Conservation (phyloP, 2,329 filamentous ascomycete genomes). For the Fusarium sp. region DNA sequence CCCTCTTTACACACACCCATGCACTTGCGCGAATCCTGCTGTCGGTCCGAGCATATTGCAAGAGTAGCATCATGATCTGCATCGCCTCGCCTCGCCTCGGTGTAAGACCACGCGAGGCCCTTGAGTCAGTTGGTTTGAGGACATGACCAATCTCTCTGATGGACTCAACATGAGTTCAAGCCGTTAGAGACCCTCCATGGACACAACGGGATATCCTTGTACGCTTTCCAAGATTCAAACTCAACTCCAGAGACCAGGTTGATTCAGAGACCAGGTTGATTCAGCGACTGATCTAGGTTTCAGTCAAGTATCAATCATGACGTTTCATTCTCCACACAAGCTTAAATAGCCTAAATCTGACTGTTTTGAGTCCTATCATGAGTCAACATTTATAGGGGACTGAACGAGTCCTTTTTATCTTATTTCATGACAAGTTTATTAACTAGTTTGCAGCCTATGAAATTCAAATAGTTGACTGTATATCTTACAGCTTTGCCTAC, state of each 20-base stretch:
- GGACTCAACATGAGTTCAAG: background rate
- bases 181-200: background rate
- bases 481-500: too few species aligned
- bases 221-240: background rate
- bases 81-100: conserved; percentile 4
- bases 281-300: conserved; percentile 11
- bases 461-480: too few species aligned
- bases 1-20: conserved; percentile 10
- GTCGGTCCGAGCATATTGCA: conserved; percentile 15
- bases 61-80: conserved; percentile 20
- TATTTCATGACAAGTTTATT: too few species aligned
- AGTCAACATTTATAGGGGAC: too few species aligned
- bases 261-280: conserved; percentile 24
- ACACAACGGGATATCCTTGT: background rate
- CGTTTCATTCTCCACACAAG: conserved; percentile 19
- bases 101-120: conserved; percentile 6
- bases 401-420: too few species aligned
- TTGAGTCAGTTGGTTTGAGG: background rate
- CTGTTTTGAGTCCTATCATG: background rate
- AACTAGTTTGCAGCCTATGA: too few species aligned
- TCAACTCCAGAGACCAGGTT: background rate
- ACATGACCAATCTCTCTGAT: background rate
- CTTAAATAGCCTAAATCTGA: conserved; percentile 22
- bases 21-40: background rate
- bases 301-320: conserved; percentile 10